Evolutionary conservation across 495 filamentous ascomycete genomes (phyloP).

Genomic region (Saxispiralis lemnorum): DNA sequence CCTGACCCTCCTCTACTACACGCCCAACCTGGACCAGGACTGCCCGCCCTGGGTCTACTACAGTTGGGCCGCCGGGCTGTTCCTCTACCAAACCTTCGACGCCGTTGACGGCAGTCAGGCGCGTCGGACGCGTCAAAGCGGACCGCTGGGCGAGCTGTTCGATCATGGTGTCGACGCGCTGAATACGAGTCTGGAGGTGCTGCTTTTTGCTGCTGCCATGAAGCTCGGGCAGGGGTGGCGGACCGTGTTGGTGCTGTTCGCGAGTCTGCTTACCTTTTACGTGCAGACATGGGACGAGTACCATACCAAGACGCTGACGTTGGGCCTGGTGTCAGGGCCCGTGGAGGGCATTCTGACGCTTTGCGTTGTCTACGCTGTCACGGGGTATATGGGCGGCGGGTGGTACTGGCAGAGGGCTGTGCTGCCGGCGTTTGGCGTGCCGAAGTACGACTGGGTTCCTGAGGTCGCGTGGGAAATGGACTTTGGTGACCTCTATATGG

Average conservation of each 20-base stretch:
- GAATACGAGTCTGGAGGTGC: conserved; percentile 83
- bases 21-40: conserved; percentile 80
- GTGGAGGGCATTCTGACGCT: conserved; percentile 87
- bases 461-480: conserved; percentile 51
- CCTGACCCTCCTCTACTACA: conserved; percentile 88
- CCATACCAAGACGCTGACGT: conserved; percentile 85
- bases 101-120: conserved; percentile 91
- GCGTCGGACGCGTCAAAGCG: conserved; percentile 79
- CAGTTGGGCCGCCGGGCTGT: conserved; percentile 73
- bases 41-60: conserved; percentile 91
- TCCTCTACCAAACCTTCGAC: conserved; percentile 96
- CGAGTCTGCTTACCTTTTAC: conserved; percentile 77
- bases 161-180: conserved; percentile 95
- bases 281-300: conserved; percentile 99
- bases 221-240: conserved; percentile 88
- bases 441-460: conserved; percentile 47
- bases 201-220: conserved; percentile 78
- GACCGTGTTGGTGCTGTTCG: conserved; percentile 71
- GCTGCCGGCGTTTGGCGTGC: conserved; percentile 52
- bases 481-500: conserved; percentile 83
- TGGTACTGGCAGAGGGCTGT: conserved; percentile 82
- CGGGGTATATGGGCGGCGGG: conserved; percentile 66
- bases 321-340: conserved; percentile 83
- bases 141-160: conserved; percentile 87
- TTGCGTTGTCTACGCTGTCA: conserved; percentile 65